A percentile compares a stretch with the other conserved stretches of the same genome.
Evolutionary conservation across 305 asterid species (phyloP).

Genomic region (Solanum hybrid): DNA sequence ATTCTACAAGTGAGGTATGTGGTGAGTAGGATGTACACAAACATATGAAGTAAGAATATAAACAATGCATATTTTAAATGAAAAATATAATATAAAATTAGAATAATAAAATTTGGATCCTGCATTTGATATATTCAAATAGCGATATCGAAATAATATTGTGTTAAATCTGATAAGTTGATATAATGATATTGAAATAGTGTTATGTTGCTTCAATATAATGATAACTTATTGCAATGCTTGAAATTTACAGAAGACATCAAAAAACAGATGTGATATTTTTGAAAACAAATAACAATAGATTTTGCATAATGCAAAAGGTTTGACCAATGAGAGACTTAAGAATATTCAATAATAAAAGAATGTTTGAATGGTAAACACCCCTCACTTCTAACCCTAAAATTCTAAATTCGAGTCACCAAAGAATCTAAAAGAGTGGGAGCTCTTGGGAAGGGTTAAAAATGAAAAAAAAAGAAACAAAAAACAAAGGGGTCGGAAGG

Average conservation of each 20-base stretch:
- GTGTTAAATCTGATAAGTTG: not conserved
- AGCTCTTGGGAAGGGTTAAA: no score
- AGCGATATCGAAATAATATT: not conserved
- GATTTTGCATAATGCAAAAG: no score
- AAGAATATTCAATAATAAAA: not conserved
- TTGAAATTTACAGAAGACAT: not conserved
- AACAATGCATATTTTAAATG: not conserved
- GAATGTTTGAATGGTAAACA: not conserved
- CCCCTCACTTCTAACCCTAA: not conserved
- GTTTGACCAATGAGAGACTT: not conserved
- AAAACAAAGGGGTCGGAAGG: no score
- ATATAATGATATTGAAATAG: no score
- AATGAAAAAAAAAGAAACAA: no score
- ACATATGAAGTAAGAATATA: not conserved
- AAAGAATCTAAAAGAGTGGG: no score
- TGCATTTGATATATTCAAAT: not conserved
- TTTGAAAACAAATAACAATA: no score
- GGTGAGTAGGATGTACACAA: not conserved
- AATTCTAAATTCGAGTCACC: no score
- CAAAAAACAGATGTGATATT: no score
- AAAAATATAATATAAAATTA: no score
- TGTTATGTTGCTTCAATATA: not conserved
- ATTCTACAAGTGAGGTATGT: not conserved
- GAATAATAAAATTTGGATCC: not conserved
- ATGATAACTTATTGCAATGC: not conserved